Base-by-base conservation (phyloP, 1,284 basidiomycete species). In the Pseudozyma sp. region DNA sequence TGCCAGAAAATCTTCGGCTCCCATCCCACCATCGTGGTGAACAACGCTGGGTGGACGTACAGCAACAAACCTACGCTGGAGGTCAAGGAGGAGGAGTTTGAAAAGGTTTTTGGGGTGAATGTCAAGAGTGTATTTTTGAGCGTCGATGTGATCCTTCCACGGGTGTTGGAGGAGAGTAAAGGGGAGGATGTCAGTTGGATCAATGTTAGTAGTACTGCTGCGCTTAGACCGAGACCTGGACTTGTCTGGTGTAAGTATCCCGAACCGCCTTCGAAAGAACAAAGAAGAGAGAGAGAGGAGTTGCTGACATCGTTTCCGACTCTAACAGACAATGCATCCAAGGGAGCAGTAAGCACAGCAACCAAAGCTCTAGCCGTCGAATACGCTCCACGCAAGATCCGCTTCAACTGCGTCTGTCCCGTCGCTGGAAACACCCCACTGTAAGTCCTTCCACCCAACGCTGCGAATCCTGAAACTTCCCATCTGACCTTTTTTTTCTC, bases 11-110 rank as follows among this genome's bases (percentile, higher is more conserved):
- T 58, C 7, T 73, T 66, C n/a, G 57, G 51, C 6, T 30, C 7
- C 0, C 10, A 31, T 0, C 71, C 71, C 0, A 61, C 43, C 13
- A 34, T 74, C 2, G 33, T 73, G 0, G 68, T 77, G 10, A 77
- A 77, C 45, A 77, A 77, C 40, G 75, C 75, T 0, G 75, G 75
- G 5, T 77, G 75, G 75, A 77, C 75, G 16, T 77, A 77, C 24
- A 45, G 40, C 5, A 69, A 77, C 46, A 75, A 77, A 35, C 56
- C 70, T 0, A 65, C 66, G 1, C 46, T 74, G 0, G 14, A 52
- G 0, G 71, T 77, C 3, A 24, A 13, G 11, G 63, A 77, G 37
- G 49, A 60, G 0, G 75, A 77, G 45, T 77, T 75, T 19, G 71
- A 70, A 19, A 35, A 48, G 3, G 63, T 68, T 3, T 77, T 77